Evolutionary conservation across 768 basidiomycete species (phyloP).

Genomic region (Trametes cingulata): DNA sequence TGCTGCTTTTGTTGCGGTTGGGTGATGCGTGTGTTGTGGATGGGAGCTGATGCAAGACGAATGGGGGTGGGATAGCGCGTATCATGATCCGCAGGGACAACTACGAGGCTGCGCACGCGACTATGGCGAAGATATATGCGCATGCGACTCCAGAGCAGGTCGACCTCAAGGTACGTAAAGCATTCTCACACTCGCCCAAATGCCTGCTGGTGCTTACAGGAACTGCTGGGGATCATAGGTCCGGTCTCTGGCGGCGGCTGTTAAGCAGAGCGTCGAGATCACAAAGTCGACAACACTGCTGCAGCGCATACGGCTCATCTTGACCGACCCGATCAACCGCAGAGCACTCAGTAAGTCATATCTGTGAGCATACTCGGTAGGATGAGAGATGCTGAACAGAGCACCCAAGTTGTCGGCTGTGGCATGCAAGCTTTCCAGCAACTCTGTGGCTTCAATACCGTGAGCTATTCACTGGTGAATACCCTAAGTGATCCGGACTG

Average conservation of each 20-base stretch:
- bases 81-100: conserved; percentile 63
- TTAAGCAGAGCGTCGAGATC: conserved; percentile 62
- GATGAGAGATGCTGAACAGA: neutral
- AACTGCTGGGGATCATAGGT: conserved; percentile 40
- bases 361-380: neutral
- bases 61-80: conserved; percentile 42
- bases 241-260: conserved; percentile 58
- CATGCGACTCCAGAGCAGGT: conserved; percentile 64
- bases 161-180: conserved; percentile 53
- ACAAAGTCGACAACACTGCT: conserved; percentile 60
- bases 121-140: conserved; percentile 71
- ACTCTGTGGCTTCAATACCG: conserved; percentile 81
- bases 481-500: too few species aligned
- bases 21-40: neutral
- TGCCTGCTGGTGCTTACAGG: neutral
- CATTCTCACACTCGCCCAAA: neutral
- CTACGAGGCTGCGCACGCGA: conserved; percentile 48
- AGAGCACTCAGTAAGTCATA: conserved; percentile 63
- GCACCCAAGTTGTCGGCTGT: conserved; percentile 61
- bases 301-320: conserved; percentile 55
- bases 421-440: conserved; percentile 86
- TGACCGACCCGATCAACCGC: conserved; percentile 59
- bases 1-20: neutral
- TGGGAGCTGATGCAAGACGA: neutral
- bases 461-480: conserved; percentile 41